Conservation (phyloP, 345 rosid genomes). For the Reutealis trisperma region DNA sequence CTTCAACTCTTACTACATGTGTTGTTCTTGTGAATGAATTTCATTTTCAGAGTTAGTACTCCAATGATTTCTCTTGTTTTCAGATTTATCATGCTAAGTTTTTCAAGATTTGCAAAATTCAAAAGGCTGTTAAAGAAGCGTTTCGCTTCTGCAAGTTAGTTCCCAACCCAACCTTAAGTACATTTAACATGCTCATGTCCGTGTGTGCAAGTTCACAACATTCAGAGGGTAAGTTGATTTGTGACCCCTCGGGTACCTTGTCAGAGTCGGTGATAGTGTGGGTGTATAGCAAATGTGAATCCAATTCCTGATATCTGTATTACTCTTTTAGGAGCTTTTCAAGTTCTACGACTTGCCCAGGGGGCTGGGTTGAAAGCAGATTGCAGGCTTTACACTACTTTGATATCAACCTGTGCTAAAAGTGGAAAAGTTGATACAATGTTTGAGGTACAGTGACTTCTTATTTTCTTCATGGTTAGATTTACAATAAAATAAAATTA, state of each 20-base stretch:
- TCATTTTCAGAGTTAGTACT: slow-evolving; percentile 3
- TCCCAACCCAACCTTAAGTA: slow-evolving; percentile 80
- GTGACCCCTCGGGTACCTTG: neutral
- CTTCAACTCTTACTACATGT: slow-evolving; percentile 18
- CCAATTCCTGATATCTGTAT: slow-evolving; percentile 24
- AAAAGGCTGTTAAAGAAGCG: slow-evolving; percentile 76
- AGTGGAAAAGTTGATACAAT: slow-evolving; percentile 93
- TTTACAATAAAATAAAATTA: neutral
- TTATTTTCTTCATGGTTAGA: slow-evolving; percentile 13
- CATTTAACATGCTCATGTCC: slow-evolving; percentile 94
- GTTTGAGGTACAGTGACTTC: slow-evolving; percentile 71
- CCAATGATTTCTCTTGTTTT: slow-evolving; percentile 16
- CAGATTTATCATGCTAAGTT: slow-evolving; percentile 89
- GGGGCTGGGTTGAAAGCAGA: slow-evolving; percentile 70
- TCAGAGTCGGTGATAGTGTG: slow-evolving; percentile 4
- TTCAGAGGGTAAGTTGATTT: slow-evolving; percentile 57
- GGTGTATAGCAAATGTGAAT: neutral
- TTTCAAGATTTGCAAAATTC: slow-evolving; percentile 68
- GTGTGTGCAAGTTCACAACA: slow-evolving; percentile 78
- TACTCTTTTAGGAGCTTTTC: slow-evolving; percentile 61
- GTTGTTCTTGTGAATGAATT: slow-evolving; percentile 5
- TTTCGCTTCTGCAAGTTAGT: slow-evolving; percentile 81
- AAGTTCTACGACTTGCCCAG: slow-evolving; percentile 67
- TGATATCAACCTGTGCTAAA: slow-evolving; percentile 92
- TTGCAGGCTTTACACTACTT: slow-evolving; percentile 89